Evolutionary conservation across 2,329 filamentous ascomycete genomes (phyloP), one percentile per base, ranked within the genome.

Genomic region (Ascochyta rabiei): DNA sequence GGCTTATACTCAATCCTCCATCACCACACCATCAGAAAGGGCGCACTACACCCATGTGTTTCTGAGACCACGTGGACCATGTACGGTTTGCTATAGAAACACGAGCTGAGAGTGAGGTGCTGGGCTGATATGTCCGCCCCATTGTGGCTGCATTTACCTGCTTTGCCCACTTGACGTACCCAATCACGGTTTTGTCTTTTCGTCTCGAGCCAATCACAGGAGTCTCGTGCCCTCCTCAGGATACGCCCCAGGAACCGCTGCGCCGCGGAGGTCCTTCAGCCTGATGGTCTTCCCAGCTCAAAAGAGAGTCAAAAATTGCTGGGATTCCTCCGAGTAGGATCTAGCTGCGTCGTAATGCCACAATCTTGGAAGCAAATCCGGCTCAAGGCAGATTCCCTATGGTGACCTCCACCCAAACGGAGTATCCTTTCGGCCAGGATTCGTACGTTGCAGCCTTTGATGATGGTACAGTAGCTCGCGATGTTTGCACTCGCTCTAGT

Each of bases 401-500:
- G 33, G 18, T 18, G 10, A 18, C 23, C 4, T 12, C 19, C 21
- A 9, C 12, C 19, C 19, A 23, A 4, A 5, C 10, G 21, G 41
- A 57, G 35, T 57, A 57, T 28, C 55, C 55, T 5, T 47, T 53
- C 41, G 48, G 40, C 28, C 45, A 53, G 21, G 21, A 35, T 5
- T 53, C 55, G 10, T 58, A 58, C 34, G 24, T 54, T 16, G 49
- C 55, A 9, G 45, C 50, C 8, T 54, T 58, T 34, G 55, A 54
- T 23, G 50, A 58, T 40, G 50, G 44, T 30, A 47, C 8, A 12
- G 12, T 28, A 21, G 13, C 15, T 38, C 21, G 35, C 35, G 4
- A 23, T 13, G 9, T 6, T 5, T 23, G 35, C 9, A 15, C 33
- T 38, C 5, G 2, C 4, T 28, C 10, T 6, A 18, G 10, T n/a